Conservation (phyloP, 768 basidiomycete species). For the Mycena filopes region DNA sequence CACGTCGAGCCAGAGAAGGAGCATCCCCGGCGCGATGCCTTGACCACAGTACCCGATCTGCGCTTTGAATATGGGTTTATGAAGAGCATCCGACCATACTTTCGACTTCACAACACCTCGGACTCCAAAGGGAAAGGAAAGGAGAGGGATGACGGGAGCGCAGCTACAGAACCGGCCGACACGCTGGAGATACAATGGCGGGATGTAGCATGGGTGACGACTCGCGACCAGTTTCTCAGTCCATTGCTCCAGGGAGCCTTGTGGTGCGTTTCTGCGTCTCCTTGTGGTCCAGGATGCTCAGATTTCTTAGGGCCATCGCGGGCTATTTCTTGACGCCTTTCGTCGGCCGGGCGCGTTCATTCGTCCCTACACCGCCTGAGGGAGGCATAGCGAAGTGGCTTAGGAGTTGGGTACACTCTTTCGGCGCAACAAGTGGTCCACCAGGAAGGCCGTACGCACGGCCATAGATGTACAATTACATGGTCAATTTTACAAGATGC, state of each 20-base stretch:
- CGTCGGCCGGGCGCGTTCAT: conserved; percentile 22
- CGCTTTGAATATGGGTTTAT: conserved; percentile 82
- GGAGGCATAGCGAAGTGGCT: conserved; percentile 30
- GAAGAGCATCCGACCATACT: conserved; percentile 64
- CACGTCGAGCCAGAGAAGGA: conserved; percentile 32
- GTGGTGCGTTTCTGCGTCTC: conserved; percentile 48
- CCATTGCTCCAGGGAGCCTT: conserved; percentile 60
- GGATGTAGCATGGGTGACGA: conserved; percentile 56
- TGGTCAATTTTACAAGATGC: conserved; percentile 21
- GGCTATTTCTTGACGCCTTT: conserved; percentile 27
- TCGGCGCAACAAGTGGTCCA: conserved; percentile 64
- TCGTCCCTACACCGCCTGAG: conserved; percentile 24
- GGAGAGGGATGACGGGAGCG: conserved; percentile 14
- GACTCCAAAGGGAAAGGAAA: conserved; percentile 23
- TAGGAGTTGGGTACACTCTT: conserved; percentile 21
- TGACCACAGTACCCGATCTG: conserved; percentile 76
- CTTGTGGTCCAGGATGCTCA: too few relatives aligned
- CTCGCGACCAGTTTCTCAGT: conserved; percentile 62
- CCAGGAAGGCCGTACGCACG: conserved; percentile 67
- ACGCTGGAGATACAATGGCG: conserved; percentile 54
- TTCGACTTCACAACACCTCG: conserved; percentile 49
- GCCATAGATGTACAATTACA: conserved; percentile 18
- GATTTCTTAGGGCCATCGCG: conserved; percentile 25
- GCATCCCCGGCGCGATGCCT: conserved; percentile 45
- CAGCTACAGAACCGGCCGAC: conserved; percentile 16